Evolutionary conservation across 1,284 basidiomycete genomes (phyloP).

Genomic region (Austropuccinia psidii): DNA sequence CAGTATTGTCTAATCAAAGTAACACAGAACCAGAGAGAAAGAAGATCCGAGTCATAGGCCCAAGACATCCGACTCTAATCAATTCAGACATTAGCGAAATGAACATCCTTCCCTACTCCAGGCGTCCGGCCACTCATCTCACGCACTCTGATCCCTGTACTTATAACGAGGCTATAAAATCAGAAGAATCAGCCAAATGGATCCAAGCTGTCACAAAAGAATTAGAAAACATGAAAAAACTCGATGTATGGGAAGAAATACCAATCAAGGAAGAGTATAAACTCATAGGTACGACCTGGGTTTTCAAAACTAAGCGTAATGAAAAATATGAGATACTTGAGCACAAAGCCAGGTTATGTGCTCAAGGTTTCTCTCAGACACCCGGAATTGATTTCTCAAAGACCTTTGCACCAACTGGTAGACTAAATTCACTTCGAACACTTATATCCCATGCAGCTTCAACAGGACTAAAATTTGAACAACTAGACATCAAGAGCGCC

Average conservation of each 20-base stretch:
- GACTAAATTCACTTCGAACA: background rate
- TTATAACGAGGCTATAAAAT: background rate
- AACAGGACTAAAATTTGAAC: background rate
- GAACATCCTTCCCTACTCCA: too few relatives aligned
- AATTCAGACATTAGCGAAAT: too few relatives aligned
- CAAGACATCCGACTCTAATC: too few relatives aligned
- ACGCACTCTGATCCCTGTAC: background rate
- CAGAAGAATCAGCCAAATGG: background rate
- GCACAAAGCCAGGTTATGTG: background rate
- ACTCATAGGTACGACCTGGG: background rate
- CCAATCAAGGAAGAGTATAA: background rate
- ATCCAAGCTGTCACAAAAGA: background rate
- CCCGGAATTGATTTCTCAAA: background rate
- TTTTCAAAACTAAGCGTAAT: background rate
- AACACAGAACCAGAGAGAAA: too few relatives aligned
- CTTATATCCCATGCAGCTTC: background rate
- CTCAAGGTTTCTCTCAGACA: background rate
- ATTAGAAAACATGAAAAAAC: background rate
- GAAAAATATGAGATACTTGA: background rate
- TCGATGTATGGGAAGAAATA: background rate
- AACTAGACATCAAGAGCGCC: background rate
- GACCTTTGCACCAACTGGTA: background rate
- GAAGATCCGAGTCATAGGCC: too few relatives aligned
- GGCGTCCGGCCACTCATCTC: too few relatives aligned
- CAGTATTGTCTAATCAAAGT: too few relatives aligned